phyloP scores from a whole-genome alignment of 169 alveolate genomes.

The Plasmodium inui region DNA sequence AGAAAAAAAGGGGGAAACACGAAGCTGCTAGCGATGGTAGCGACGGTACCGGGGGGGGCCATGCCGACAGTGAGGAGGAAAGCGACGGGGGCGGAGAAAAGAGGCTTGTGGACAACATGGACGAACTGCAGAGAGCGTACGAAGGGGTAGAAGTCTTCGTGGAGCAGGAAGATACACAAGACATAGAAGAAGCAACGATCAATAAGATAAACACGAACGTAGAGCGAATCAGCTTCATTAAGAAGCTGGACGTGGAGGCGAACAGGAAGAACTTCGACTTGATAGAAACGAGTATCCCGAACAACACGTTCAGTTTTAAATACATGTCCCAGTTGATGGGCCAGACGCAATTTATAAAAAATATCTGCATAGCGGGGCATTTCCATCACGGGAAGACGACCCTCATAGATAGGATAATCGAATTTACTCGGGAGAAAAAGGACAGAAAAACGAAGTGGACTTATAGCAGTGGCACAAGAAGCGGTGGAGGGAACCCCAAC shows the following conservation, averaged over 20 bases:
- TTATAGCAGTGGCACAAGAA: conserved; percentile 27
- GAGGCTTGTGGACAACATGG: conserved; percentile 74
- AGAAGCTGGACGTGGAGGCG: conserved; percentile 82
- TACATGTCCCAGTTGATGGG: conserved; percentile 93
- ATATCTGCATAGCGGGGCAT: conserved; percentile 97
- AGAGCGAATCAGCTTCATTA: conserved; percentile 81
- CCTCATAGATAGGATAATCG: conserved; percentile 95
- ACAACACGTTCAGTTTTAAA: conserved; percentile 93
- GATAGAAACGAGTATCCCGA: conserved; percentile 85
- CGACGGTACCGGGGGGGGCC: neutral
- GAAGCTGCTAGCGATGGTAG: conserved; percentile 39
- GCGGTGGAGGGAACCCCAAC: conserved; percentile 17
- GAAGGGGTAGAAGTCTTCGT: conserved; percentile 88
- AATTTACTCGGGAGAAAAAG: conserved; percentile 92
- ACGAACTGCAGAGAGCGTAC: conserved; percentile 80
- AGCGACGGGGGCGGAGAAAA: conserved; percentile 19
- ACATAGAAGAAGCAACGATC: conserved; percentile 97
- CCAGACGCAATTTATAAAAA: conserved; percentile 95
- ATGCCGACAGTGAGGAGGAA: conserved; percentile 76
- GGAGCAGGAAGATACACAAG: conserved; percentile 98
- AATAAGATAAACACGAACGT: conserved; percentile 93
- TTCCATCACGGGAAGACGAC: conserved; percentile 99
- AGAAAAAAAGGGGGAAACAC: conserved; percentile 55
- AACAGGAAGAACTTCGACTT: conserved; percentile 84
- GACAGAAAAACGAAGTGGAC: conserved; percentile 60